Conservation (phyloP, 1,284 basidiomycete species). For the Papiliotrema nemorosa region DNA sequence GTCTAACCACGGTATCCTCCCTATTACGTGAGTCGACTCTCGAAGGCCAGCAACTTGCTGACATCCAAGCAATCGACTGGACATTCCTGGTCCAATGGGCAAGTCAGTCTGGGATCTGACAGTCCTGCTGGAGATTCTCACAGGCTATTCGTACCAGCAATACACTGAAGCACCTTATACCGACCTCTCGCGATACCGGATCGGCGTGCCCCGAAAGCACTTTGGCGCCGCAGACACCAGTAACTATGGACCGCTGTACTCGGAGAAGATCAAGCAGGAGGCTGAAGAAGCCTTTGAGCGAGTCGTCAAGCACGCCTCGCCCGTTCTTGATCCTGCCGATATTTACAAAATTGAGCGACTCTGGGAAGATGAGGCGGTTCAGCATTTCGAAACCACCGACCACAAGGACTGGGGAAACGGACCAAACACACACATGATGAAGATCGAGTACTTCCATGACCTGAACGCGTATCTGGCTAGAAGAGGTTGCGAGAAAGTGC, state of each 20-base stretch:
- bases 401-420: not conserved
- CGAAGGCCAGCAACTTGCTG: not conserved
- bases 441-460: not conserved
- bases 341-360: not conserved
- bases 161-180: not conserved
- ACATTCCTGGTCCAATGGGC: slow-evolving; percentile 31
- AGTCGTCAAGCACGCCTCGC: not conserved
- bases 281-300: not conserved
- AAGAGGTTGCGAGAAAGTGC: not conserved
- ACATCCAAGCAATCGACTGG: slow-evolving; percentile 12
- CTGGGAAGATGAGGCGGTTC: not conserved
- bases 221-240: not conserved
- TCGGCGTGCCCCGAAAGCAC: not conserved
- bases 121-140: slow-evolving; percentile 18
- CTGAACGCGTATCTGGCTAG: slow-evolving; percentile 1
- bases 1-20: slow-evolving; percentile 17
- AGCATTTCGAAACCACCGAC: not conserved
- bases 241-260: not conserved
- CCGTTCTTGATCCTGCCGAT: not conserved
- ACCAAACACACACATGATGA: not conserved
- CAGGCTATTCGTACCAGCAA: not conserved
- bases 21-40: slow-evolving; percentile 14
- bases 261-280: not conserved
- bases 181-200: not conserved
- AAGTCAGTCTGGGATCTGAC: slow-evolving; percentile 23